Conservation (phyloP, 805 yeast species). For the Yamadazyma sp. region DNA sequence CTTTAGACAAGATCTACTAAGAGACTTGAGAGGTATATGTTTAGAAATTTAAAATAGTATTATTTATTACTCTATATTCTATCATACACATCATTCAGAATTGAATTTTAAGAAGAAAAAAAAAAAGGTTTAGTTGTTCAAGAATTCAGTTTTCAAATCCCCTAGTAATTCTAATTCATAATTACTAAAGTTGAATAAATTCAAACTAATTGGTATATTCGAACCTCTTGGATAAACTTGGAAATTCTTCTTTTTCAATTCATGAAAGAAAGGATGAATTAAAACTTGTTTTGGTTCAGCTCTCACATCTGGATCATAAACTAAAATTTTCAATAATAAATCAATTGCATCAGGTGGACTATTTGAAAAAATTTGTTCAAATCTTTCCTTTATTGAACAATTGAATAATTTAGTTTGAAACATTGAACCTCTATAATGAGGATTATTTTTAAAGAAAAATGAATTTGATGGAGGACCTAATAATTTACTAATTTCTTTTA, state of each 20-base stretch:
- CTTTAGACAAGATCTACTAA: too few species aligned
- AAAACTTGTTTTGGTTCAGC: constrained; percentile 77
- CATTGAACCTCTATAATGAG: constrained; percentile 72
- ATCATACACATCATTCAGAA: too few species aligned
- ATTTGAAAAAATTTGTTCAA: constrained; percentile 49
- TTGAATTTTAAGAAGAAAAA: too few species aligned
- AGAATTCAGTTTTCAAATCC: constrained; percentile 31
- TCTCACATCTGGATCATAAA: constrained; percentile 86
- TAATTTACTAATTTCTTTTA: constrained; percentile 84
- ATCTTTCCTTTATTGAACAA: constrained; percentile 51
- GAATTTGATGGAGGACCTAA: constrained; percentile 80
- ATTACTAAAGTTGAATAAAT: constrained; percentile 68
- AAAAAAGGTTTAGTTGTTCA: too few species aligned
- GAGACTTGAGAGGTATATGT: too few species aligned
- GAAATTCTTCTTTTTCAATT: constrained; percentile 59
- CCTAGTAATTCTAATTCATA: constrained; percentile 58
- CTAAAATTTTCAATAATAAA: constrained; percentile 73
- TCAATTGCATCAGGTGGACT: constrained; percentile 88
- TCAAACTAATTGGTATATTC: constrained; percentile 34
- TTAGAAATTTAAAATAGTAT: too few species aligned
- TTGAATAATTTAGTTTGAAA: constrained; percentile 62
- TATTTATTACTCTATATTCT: too few species aligned
- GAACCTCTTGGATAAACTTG: constrained; percentile 55
- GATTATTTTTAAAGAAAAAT: constrained; percentile 71
- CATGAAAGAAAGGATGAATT: constrained; percentile 88